Evolutionary conservation across 148 eudicot species (phyloP), one percentile per base, ranked within the genome.

Genomic region (Amaranthus hypochondriacus): DNA sequence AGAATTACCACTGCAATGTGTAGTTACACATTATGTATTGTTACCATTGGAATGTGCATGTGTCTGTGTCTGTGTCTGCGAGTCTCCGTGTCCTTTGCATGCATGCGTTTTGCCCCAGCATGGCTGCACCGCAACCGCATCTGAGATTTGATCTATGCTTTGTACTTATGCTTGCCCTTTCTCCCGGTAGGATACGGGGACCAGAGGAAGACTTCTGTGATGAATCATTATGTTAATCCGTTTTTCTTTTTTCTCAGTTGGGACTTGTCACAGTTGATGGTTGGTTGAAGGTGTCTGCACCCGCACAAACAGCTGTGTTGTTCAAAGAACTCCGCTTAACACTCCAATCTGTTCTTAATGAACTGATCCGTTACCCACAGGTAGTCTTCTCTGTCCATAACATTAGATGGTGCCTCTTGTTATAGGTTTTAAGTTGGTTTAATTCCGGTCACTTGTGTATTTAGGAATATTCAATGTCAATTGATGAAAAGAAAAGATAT

Each of bases 301-400:
- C 97, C 15, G 98, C 98, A 65, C 98, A 92, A 88, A 92, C 92
- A 68, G 96, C 97, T 71, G 98, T 95, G 72, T 84, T 95, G 74
- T 95, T 95, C 87, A 92, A 90, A 76, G 93, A 90, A 81, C 96
- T 95, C 52, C 85, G 97, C 14, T 75, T 75, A 81, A 90, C 97
- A 56, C 97, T 95, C 65, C 93, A 88, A 68, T 87, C 92, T 60
- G 82, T 92, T 77, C 86, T 95, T 1, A 80, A 90, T 78, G 93
- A 84, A 77, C 87, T 95, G 60, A 95, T 92, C 72, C 82, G 86
- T 56, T 87, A 88, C 68, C 98, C 97, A 76, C 89, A 89, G 93
- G 98, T 95, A 79, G 48, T 63, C 53, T 18, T 58, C 39, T 28
- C 47, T 71, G 63, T 43, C 39, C 9, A n/a, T 52, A 50, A 54